Evolutionary conservation across 2,329 filamentous ascomycete species (phyloP).

Genomic region (Akanthomyces dipterigenus): DNA sequence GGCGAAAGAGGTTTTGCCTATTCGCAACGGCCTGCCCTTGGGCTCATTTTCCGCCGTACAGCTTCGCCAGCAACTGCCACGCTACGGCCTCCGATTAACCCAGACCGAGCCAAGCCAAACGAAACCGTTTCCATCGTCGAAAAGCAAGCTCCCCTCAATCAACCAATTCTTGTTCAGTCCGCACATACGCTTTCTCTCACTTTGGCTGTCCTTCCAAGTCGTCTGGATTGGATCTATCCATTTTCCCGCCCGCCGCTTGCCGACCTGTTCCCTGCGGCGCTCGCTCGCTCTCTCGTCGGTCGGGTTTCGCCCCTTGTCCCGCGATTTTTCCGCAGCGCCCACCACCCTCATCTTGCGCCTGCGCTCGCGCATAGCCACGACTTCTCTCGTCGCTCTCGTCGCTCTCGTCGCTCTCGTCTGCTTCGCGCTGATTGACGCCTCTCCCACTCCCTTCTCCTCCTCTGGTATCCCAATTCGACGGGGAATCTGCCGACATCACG

Average conservation of each 20-base stretch:
- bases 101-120: background rate
- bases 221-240: background rate
- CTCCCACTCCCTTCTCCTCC: background rate
- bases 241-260: background rate
- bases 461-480: background rate
- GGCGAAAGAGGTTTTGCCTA: background rate
- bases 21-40: background rate
- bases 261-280: background rate
- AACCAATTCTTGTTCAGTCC: background rate
- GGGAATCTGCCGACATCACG: background rate
- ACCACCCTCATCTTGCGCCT: background rate
- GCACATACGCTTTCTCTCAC: background rate
- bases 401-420: background rate
- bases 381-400: background rate
- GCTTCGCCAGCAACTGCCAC: background rate
- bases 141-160: background rate
- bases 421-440: background rate
- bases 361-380: slow-evolving; percentile 4
- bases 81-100: background rate
- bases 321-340: slow-evolving; percentile 6
- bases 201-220: background rate
- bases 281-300: background rate
- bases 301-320: slow-evolving; percentile 4
- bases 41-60: background rate
- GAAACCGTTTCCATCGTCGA: background rate